These are phyloP conservation scores for Cephaloascus fragrans DNA, from an alignment of 805 yeast genomes.

Conservation along the genomic window DNA sequence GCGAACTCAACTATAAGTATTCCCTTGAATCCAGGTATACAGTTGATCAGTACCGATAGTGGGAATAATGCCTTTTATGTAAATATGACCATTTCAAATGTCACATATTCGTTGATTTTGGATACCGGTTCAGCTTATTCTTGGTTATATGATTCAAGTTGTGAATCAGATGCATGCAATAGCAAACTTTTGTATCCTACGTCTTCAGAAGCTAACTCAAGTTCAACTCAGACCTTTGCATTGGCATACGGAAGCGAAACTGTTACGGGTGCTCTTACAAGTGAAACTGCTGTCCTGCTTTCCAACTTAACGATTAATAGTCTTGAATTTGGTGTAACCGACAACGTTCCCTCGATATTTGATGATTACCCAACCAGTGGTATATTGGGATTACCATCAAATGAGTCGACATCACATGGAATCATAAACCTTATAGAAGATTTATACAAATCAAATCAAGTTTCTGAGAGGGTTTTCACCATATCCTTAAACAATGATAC, in stretches of 20 bases:
- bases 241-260: conserved; percentile 44
- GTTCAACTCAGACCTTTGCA: conserved; percentile 24
- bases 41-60: conserved; percentile 13
- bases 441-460: conserved; percentile 20
- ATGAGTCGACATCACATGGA: conserved; percentile 19
- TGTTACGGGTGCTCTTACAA: conserved; percentile 39
- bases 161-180: conserved; percentile 32
- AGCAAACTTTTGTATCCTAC: conserved; percentile 13
- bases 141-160: conserved; percentile 50
- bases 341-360: conserved; percentile 42
- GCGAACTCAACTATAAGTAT: background rate
- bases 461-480: conserved; percentile 31
- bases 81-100: conserved; percentile 27
- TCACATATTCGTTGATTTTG: conserved; percentile 39
- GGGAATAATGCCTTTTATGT: conserved; percentile 24
- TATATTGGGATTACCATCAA: conserved; percentile 48
- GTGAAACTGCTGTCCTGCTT: conserved; percentile 23
- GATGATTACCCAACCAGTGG: conserved; percentile 46
- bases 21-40: conserved; percentile 9
- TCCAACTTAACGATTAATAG: conserved; percentile 24
- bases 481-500: conserved; percentile 22
- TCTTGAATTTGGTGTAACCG: conserved; percentile 45
- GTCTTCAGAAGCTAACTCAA: conserved; percentile 10
- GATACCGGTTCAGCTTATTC: conserved; percentile 61
- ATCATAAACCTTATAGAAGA: conserved; percentile 30